Conservation (phyloP, 331 rosid species). For the Malus hybrid region DNA sequence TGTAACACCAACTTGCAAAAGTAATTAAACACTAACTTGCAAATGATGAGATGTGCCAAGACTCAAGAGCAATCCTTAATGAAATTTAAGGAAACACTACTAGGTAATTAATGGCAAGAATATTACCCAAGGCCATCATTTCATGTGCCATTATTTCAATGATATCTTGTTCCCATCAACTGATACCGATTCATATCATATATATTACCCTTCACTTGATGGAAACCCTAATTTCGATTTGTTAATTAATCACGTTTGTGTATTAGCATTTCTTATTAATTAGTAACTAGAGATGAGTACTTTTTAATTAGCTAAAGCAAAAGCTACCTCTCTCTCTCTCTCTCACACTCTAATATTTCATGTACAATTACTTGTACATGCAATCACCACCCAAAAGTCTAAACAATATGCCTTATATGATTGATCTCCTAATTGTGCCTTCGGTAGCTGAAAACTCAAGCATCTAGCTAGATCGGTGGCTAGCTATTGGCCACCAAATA, state of each 20-base stretch:
- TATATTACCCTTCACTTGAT: constrained; percentile 20
- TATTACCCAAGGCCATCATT: too few species aligned
- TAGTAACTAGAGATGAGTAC: too few species aligned
- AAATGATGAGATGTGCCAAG: too few species aligned
- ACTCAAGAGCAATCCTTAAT: too few species aligned
- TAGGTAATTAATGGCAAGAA: too few species aligned
- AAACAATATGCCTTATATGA: background rate
- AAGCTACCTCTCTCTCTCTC: background rate
- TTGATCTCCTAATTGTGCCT: background rate
- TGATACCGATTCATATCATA: background rate
- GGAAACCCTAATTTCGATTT: constrained; percentile 20
- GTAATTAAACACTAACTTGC: too few species aligned
- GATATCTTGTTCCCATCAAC: constrained; percentile 1
- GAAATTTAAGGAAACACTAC: too few species aligned
- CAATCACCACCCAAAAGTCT: background rate
- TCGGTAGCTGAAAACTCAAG: background rate
- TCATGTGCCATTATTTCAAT: too few species aligned
- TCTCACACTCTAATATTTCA: background rate
- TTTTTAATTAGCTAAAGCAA: too few species aligned
- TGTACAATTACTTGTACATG: background rate
- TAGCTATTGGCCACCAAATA: background rate
- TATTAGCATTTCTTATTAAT: too few species aligned
- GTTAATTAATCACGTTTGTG: background rate
- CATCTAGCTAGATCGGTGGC: background rate
- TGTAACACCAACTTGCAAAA: too few species aligned